These are phyloP conservation scores for Zygosaccharomyces kombuchaensis DNA, from an alignment of 805 yeast genomes.

Conservation along the genomic window DNA sequence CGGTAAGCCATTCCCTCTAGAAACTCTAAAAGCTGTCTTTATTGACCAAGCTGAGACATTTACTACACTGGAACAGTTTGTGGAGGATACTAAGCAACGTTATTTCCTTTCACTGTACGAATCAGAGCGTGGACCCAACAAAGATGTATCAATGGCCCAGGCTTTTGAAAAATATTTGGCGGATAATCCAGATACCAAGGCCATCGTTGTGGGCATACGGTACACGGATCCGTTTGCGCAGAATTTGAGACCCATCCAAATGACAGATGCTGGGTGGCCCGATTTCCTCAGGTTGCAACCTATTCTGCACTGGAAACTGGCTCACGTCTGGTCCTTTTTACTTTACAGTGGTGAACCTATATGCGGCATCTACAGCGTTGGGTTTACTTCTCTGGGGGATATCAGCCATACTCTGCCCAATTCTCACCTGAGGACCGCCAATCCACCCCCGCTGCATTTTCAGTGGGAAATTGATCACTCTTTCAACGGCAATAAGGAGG, in stretches of 20 bases:
- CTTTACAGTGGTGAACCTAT: conserved; percentile 55
- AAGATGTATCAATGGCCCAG: conserved; percentile 45
- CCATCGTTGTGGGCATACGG: conserved; percentile 84
- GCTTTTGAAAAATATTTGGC: conserved; percentile 67
- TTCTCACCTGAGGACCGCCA: conserved; percentile 45
- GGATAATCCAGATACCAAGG: conserved; percentile 50
- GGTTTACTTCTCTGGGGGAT: conserved; percentile 91
- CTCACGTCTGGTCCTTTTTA: conserved; percentile 82
- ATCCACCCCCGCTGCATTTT: conserved; percentile 11
- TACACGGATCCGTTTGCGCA: conserved; percentile 82
- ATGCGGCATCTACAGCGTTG: conserved; percentile 72
- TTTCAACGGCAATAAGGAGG: conserved; percentile 10
- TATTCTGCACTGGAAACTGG: conserved; percentile 79
- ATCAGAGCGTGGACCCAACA: conserved; percentile 26
- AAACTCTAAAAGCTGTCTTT: conserved; percentile 50
- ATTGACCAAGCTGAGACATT: conserved; percentile 74
- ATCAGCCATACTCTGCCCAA: conserved; percentile 64
- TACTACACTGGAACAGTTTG: conserved; percentile 63
- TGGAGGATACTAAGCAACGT: conserved; percentile 45
- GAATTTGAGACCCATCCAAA: conserved; percentile 53
- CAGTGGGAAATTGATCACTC: conserved; percentile 29
- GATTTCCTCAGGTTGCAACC: conserved; percentile 80
- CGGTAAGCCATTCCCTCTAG: conserved; percentile 30
- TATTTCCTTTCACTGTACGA: conserved; percentile 52
- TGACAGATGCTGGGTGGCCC: conserved; percentile 92